Base-by-base conservation (phyloP, 176 grass and related monocot species). In the Panicum miliaceum region DNA sequence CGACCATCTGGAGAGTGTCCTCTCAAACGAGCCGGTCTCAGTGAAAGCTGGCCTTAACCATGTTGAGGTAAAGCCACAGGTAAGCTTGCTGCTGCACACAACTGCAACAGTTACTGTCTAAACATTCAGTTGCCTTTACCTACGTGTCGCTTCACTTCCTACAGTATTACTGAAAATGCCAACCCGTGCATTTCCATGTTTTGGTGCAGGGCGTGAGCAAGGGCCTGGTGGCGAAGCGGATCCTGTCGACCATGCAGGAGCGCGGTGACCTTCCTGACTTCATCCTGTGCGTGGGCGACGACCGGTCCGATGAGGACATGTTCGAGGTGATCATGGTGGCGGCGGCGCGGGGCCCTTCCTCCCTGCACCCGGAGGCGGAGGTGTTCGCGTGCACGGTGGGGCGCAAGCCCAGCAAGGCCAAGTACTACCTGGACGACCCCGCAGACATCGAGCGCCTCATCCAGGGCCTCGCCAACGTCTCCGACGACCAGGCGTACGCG, bases 21-120 rank as follows among this genome's bases (percentile, higher is more conserved):
- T 97, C 8, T 64, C 90, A 0, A 97, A 97, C 18, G 92, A 97
- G 76, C 95, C 95, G 0, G 95, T 97, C 2, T 94, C 92, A 0
- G 95, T 97, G 48, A 94, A 97, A 85, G 92, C 89, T 66, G 92
- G 91, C 6, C 32, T 75, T 54, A 92, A 89, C 79, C 86, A 82
- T 80, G 89, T 97, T 4, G 95, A 97, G 87, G 95, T 97, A 79
- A 97, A 97, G 82, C 95, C 95, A 53, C 95, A 97, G 95, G 95
- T 94, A 72, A 73, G 26, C 8, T 12, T 26, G 4, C 7, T 65
- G n/a, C 38, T 50, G 32, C 10, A 70, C 18, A 48, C 35, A 81
- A 26, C 45, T 22, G 76, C 4, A 12, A 20, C 34, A 3, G 13
- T 1, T 53, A n/a, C 45, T 73, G 2, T 50, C 46, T 11, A 1